phyloP scores from a whole-genome alignment of 768 basidiomycete species.

The Gloeopeniophorella convolvens region DNA sequence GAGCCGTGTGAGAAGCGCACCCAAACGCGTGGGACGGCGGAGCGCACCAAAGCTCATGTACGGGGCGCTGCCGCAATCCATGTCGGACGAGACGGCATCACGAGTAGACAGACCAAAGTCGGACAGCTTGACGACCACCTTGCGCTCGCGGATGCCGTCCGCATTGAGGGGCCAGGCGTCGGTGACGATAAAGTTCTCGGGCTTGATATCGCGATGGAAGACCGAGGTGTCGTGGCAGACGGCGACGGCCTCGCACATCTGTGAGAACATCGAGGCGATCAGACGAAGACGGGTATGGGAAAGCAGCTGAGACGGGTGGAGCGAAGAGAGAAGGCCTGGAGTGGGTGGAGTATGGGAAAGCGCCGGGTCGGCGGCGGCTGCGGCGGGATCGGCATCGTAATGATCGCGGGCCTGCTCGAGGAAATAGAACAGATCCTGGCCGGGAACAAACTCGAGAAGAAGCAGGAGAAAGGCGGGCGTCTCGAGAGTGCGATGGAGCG shows the following conservation, averaged over 20 bases:
- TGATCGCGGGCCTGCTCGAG: constrained; percentile 93
- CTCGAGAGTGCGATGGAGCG: constrained; percentile 89
- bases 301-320: constrained; percentile 73
- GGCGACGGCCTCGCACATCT: constrained; percentile 98
- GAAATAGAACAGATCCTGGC: constrained; percentile 97
- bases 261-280: constrained; percentile 94
- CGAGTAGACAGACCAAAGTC: constrained; percentile 95
- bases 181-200: constrained; percentile 96
- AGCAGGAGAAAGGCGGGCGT: constrained; percentile 88
- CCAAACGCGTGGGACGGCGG: not conserved
- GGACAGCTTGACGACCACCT: constrained; percentile 92
- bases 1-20: constrained; percentile 19
- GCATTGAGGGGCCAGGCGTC: constrained; percentile 59
- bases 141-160: constrained; percentile 61
- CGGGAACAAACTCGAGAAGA: constrained; percentile 91
- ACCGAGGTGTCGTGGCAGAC: constrained; percentile 88
- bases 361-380: constrained; percentile 23
- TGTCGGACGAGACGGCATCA: constrained; percentile 84
- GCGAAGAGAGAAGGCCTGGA: constrained; percentile 82
- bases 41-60: constrained; percentile 95
- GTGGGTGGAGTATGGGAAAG: constrained; percentile 80
- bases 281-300: constrained; percentile 84
- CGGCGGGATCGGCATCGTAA: constrained; percentile 46
- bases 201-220: constrained; percentile 97
- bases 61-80: constrained; percentile 97